Evolutionary conservation across 495 filamentous ascomycete species (phyloP), one percentile per base, ranked within the genome.

Genomic region (Platismatia glauca): DNA sequence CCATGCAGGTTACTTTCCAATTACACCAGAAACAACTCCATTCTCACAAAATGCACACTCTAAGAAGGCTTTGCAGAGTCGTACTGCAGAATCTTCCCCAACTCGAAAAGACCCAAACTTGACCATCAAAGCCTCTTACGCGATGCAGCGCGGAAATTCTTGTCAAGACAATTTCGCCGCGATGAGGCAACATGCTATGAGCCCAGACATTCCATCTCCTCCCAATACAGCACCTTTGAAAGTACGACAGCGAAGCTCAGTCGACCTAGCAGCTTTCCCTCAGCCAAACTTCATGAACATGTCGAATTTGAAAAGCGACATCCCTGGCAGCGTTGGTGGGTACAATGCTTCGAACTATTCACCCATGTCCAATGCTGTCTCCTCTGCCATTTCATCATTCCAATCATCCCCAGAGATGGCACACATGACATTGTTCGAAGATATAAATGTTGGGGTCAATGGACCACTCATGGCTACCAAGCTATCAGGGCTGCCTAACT

Each of bases 251-350:
- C 50, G 66, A 44, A 73, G 67, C 46, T 71, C 68, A 18, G 75
- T 79, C 58, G 75, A 83, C 62, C 71, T 78, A 18, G 72, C 79
- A 67, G 72, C 76, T 48, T 80, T 83, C 66, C 75, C 77, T 63
- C 75, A 72, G 33, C 71, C 76, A 8, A 81, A 80, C n/a, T 84
- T 84, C 64, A 74, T 80, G 70, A 80, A 80, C 67, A 77, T 84
- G 75, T 72, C 71, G 58, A 76, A 75, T 55, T 65, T 86, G 38
- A 77, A 78, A 52, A 72, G 78, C 43, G 77, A 80, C 48, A 80
- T 82, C 59, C 71, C 77, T 63, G 77, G 79, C 64, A 73, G 78
- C n/a, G 78, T 81, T 48, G 74, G 72, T 46, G 72, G 73, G 12
- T 80, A 77, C 65, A 74, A 77, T 58, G 67, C 69, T 13, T 73